Evolutionary conservation across 805 yeast genomes (phyloP), one percentile per base, ranked within the genome.

Genomic region (Nakazawaea ambrosiae): DNA sequence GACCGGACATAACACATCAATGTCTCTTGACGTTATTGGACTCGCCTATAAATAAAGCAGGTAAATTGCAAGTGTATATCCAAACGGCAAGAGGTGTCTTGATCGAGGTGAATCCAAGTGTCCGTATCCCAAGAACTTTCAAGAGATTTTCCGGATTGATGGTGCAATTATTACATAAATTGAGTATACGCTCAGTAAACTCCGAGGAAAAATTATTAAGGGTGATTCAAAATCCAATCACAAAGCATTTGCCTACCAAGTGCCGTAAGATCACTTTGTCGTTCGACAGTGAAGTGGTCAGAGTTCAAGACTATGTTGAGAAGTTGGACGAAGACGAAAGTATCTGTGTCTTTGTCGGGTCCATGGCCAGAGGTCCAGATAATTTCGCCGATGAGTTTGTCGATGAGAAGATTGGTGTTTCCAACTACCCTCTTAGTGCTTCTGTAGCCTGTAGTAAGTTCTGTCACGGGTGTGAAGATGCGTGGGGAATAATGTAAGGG

Each of bases 1-100:
- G 98, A 60, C 98, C 98, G n/a, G 98, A 92, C 60, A 92, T 92
- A 53, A 92, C 98, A 31, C 98, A 92, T 58, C 98, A 90, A 63
- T 92, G 98, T 69, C 74, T 92, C 29, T 70, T 92, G 60, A 90
- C 98, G 3, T 68, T 92, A 46, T 69, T 92, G 51, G 98, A 92
- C 60, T 86, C 96, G n/a, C 98, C 98, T 30, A 83, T 92, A 52
- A 92, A 92, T 66, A 92, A 92, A 62, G 97, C 97, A 5, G 98
- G 98, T 7, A 86, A 78, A 60, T 71, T 92, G 48, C 98, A 92
- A 62, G 98, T 92, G 11, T 92, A 90, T 61, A 88, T 92, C 42
- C 96, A 87, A 50, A 92, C 98, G 10, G 90, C 96, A 15, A 75
- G 90, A 49, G 96, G 96, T 20, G 96, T 92, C 11, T 75, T 92